Evolutionary conservation across 192 early-diverging fungal genomes (phyloP).

Genomic region (Coemansia sp.): DNA sequence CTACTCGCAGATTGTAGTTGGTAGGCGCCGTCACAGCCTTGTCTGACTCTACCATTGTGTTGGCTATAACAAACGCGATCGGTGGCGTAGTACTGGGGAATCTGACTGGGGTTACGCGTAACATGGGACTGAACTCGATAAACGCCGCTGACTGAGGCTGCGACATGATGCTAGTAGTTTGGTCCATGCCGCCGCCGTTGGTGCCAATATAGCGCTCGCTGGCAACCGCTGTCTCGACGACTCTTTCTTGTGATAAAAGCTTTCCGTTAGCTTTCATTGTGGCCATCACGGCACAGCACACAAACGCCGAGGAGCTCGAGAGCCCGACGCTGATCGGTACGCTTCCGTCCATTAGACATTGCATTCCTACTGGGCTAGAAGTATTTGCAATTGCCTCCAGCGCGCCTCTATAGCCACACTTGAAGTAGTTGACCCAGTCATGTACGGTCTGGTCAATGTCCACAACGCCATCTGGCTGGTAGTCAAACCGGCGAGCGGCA

Average conservation of each 20-base stretch:
- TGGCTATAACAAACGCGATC: constrained; percentile 84
- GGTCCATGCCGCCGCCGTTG: constrained; percentile 81
- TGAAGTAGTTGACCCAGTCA: constrained; percentile 89
- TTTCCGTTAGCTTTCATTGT: constrained; percentile 39
- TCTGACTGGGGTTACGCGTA: constrained; percentile 63
- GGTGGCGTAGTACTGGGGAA: constrained; percentile 63
- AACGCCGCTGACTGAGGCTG: constrained; percentile 69
- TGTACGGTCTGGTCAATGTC: constrained; percentile 65
- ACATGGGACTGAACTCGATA: constrained; percentile 82
- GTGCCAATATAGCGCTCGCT: constrained; percentile 83
- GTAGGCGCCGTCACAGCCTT: constrained; percentile 86
- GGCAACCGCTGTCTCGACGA: constrained; percentile 73
- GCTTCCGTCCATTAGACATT: constrained; percentile 75
- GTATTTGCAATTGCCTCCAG: constrained; percentile 35
- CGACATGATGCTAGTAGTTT: constrained; percentile 85
- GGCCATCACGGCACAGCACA: constrained; percentile 76
- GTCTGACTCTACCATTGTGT: constrained; percentile 84
- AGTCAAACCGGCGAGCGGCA: constrained; percentile 16
- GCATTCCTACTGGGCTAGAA: constrained; percentile 54
- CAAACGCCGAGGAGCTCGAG: constrained; percentile 85
- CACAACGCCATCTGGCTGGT: constrained; percentile 41
- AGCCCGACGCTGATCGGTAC: constrained; percentile 86
- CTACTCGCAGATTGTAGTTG: constrained; percentile 92
- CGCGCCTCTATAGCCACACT: constrained; percentile 72
- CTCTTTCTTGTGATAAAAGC: constrained; percentile 19